Evolutionary conservation across 345 rosid species (phyloP).

Genomic region (Syzygium aqueum): DNA sequence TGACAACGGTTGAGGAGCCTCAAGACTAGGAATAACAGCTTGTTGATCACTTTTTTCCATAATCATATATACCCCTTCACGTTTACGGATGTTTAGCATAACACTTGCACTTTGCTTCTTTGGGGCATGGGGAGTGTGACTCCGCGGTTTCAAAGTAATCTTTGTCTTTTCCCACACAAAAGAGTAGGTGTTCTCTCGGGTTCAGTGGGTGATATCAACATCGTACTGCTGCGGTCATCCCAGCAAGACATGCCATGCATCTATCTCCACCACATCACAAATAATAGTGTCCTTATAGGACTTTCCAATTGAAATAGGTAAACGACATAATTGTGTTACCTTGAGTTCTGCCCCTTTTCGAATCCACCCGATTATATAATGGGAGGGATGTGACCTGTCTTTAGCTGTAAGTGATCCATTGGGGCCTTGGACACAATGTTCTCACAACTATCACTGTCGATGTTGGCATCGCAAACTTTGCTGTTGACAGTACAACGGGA

Average conservation of each 20-base stretch:
- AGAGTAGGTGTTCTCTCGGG: neutral
- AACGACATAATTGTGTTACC: neutral
- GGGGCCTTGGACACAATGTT: neutral
- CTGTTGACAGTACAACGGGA: neutral
- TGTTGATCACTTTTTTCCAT: too few species aligned
- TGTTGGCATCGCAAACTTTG: neutral
- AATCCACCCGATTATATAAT: neutral
- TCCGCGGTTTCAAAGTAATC: neutral
- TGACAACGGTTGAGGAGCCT: too few species aligned
- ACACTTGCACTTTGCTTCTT: neutral
- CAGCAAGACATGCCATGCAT: neutral
- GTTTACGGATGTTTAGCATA: too few species aligned
- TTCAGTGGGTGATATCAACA: neutral
- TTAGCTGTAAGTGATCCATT: neutral
- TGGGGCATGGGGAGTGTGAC: neutral
- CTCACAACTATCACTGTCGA: neutral
- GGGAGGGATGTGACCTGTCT: neutral
- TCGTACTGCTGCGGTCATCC: conserved; percentile 1
- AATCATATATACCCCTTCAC: too few species aligned
- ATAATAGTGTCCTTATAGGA: neutral
- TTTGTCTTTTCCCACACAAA: neutral
- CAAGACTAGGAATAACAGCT: too few species aligned
- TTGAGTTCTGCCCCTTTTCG: neutral
- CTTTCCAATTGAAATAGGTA: neutral
- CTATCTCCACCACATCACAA: neutral